Evolutionary conservation across 805 yeast genomes (phyloP), one percentile per base, ranked within the genome.

Genomic region (Phaffomyces antillensis): DNA sequence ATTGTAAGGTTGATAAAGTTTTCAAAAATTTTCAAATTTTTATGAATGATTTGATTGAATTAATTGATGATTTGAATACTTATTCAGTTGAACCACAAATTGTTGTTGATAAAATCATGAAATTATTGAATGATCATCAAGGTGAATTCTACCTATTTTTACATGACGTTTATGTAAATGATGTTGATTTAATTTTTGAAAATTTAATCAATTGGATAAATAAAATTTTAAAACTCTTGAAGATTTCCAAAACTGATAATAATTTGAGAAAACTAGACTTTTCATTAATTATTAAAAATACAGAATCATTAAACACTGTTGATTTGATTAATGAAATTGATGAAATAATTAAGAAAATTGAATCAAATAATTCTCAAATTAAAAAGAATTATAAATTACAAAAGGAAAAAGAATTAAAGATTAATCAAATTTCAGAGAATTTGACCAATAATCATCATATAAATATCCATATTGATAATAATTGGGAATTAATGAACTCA

Each of bases 121-220:
- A 68, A 11, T 65, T 91, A 17, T 74, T 88, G 36, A 79, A 80
- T 37, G 76, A 77, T 26, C 95, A 90, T 61, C 86, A 86, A 52
- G 79, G 77, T 45, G 71, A 81, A 12, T 72, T 86, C 40, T 86
- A 86, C 69, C 68, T 68, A 43, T 93, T 91, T 57, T 71, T 91
- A 46, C 91, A 87, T 58, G 81, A 84, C 43, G 76, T 89, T n/a
- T 89, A 90, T 61, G 49, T 72, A n/a, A 79, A 85, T 51, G 98
- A 91, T 58, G 70, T 78, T 33, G 76, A 76, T 30, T 76, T 80
- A 5, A 65, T 91, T 6, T 91, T 91, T 64, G 78, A 81, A 41
- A 79, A 80, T 5, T 65, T 93, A 42, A 72, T 87, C 38, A 62
- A 63, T 7, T 91, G 97, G 97, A 70, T 87, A 38, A 79, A 84